Evolutionary conservation across 352 stramenopile species (phyloP), one percentile per base, ranked within the genome.

Genomic region (Phytophthora meadii): DNA sequence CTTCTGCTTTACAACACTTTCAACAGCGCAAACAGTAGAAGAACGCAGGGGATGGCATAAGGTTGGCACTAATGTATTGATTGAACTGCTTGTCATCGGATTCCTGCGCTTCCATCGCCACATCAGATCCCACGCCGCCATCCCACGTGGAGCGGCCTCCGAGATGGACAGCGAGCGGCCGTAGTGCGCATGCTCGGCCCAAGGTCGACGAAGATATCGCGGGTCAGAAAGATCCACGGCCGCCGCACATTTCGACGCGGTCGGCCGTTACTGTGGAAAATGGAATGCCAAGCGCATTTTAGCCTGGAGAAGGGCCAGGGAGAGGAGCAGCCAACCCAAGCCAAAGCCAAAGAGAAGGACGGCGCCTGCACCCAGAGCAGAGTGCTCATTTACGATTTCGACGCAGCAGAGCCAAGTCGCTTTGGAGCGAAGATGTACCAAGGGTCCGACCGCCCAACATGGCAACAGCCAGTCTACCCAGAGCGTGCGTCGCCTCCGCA

Each of bases 311-410:
- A 70, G 61, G 40, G 47, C 61, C 54, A 65, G 48, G 47, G 54
- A 46, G 61, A 64, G 54, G 61, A 57, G 61, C 61, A 54, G 46
- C 25, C 39, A 42, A 68, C 45, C 61, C 52, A 68, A 42, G 19
- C 19, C 19, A 19, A 19, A 19, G 36, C 36, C 22, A 3, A 14
- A 45, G 44, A 68, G 30, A 47, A 68, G 52, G 55, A 71, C 19
- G 30, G 30, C 30, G 30, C 30, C 30, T 34, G 46, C 54, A 66
- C 47, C 58, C 58, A 69, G 17, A 39, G 32, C 42, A 36, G 30
- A 34, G 40, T 34, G 15, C 45, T 71, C 66, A 74, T 64, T 71
- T 53, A 45, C 54, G 42, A 74, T 61, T 74, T 64, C 32, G 61
- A 55, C 61, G 39, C 24, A 36, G 19, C 30, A 44, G 22, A 22